Evolutionary conservation across 495 filamentous ascomycete species (phyloP).

Genomic region (Tuber melanosporum): DNA sequence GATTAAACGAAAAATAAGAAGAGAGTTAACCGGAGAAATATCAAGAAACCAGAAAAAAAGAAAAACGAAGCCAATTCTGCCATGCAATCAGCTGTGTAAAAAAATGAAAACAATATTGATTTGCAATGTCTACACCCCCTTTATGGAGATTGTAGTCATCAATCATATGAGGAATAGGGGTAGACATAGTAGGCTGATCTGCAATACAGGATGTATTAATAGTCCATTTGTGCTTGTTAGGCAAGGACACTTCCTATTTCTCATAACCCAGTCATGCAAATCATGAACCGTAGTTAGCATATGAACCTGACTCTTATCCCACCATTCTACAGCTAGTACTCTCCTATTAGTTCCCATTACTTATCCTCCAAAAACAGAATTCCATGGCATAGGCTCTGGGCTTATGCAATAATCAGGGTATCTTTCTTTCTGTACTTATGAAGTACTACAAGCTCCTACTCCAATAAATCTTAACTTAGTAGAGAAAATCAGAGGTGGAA

Average conservation of each 20-base stretch:
- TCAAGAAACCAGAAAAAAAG: too few species aligned
- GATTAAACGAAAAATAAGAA: too few species aligned
- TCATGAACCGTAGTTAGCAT: slow-evolving; percentile 19
- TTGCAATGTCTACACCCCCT: slow-evolving; percentile 25
- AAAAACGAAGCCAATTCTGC: too few species aligned
- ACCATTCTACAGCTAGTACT: slow-evolving; percentile 1
- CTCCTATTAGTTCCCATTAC: background rate
- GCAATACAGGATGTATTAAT: background rate
- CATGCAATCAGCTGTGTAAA: slow-evolving; percentile 13
- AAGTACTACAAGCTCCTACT: slow-evolving; percentile 11
- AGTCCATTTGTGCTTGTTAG: background rate
- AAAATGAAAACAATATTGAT: slow-evolving; percentile 25
- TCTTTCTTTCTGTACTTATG: background rate
- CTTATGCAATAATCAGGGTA: slow-evolving; percentile 9
- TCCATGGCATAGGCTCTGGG: background rate
- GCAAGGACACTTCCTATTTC: background rate
- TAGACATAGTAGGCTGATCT: background rate
- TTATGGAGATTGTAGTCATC: slow-evolving; percentile 31
- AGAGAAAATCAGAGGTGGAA: slow-evolving; percentile 8
- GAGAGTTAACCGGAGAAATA: too few species aligned
- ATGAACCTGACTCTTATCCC: slow-evolving; percentile 11
- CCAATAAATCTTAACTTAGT: background rate
- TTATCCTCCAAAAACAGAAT: background rate
- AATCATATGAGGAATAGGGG: slow-evolving; percentile 15
- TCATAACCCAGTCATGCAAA: slow-evolving; percentile 2